These are phyloP conservation scores for Moesziomyces parantarcticus DNA, from an alignment of 1,284 basidiomycete genomes.

Conservation along the genomic window DNA sequence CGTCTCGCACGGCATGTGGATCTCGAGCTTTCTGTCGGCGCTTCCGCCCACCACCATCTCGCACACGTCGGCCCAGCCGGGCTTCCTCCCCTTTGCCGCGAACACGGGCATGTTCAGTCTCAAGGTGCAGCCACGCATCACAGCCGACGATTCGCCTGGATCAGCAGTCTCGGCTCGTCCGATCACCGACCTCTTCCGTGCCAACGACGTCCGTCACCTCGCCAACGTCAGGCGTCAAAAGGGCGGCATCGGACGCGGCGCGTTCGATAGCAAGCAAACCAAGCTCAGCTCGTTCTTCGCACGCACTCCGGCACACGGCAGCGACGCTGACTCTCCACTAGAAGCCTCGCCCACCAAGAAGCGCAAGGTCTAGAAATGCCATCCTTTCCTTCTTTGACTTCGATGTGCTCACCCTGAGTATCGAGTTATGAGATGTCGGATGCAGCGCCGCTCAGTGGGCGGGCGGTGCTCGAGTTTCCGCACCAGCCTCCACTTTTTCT, in stretches of 20 bases:
- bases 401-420: too few relatives aligned
- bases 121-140: conserved; percentile 12
- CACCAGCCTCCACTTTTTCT: conserved; percentile 4
- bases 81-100: conserved; percentile 43
- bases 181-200: conserved; percentile 27
- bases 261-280: conserved; percentile 27
- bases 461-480: background rate
- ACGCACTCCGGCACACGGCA: background rate
- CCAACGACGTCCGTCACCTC: conserved; percentile 38
- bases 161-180: background rate
- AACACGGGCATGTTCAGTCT: conserved; percentile 57
- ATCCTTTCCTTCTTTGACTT: too few relatives aligned
- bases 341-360: conserved; percentile 18
- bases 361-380: conserved; percentile 17
- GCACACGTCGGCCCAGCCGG: conserved; percentile 20
- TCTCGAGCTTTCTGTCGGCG: conserved; percentile 51
- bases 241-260: conserved; percentile 36
- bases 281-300: conserved; percentile 40
- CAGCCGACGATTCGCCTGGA: background rate
- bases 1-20: conserved; percentile 63
- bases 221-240: conserved; percentile 36
- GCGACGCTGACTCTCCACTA: background rate
- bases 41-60: conserved; percentile 40
- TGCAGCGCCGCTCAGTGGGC: too few relatives aligned
- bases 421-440: too few relatives aligned